Evolutionary conservation across 2,329 filamentous ascomycete species (phyloP).

Genomic region (Epichloe gansuensis): DNA sequence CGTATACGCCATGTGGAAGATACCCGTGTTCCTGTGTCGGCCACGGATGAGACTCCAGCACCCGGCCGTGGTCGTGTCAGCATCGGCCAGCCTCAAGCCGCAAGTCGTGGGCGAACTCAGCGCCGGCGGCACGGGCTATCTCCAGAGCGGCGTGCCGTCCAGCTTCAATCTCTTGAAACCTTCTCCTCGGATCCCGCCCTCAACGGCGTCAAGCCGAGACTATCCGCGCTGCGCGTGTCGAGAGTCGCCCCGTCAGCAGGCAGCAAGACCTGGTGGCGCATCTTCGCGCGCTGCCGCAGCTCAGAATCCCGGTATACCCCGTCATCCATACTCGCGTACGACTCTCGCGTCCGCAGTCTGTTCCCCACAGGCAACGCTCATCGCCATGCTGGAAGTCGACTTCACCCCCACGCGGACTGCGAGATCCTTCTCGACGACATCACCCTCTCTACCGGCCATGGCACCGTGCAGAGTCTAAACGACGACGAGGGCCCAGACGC

Average conservation of each 20-base stretch:
- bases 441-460: slow-evolving; percentile 43
- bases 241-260: slow-evolving; percentile 55
- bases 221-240: slow-evolving; percentile 64
- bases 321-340: slow-evolving; percentile 61
- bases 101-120: slow-evolving; percentile 19
- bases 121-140: slow-evolving; percentile 43
- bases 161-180: slow-evolving; percentile 66
- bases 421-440: slow-evolving; percentile 51
- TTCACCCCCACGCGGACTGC: slow-evolving; percentile 58
- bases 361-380: slow-evolving; percentile 48
- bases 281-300: slow-evolving; percentile 50
- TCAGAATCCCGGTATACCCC: slow-evolving; percentile 53
- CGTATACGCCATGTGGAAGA: slow-evolving; percentile 48
- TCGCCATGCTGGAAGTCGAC: slow-evolving; percentile 63
- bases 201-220: slow-evolving; percentile 46
- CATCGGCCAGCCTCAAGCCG: slow-evolving; percentile 47
- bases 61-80: slow-evolving; percentile 54
- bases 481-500: slow-evolving; percentile 25
- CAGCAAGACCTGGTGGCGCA: slow-evolving; percentile 49
- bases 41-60: slow-evolving; percentile 54
- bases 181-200: slow-evolving; percentile 56
- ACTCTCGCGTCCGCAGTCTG: slow-evolving; percentile 52
- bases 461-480: slow-evolving; percentile 46
- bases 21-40: slow-evolving; percentile 43
- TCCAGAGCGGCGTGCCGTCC: slow-evolving; percentile 55